phyloP scores from a whole-genome alignment of 495 filamentous ascomycete species.

The Aspergillus diversus region DNA sequence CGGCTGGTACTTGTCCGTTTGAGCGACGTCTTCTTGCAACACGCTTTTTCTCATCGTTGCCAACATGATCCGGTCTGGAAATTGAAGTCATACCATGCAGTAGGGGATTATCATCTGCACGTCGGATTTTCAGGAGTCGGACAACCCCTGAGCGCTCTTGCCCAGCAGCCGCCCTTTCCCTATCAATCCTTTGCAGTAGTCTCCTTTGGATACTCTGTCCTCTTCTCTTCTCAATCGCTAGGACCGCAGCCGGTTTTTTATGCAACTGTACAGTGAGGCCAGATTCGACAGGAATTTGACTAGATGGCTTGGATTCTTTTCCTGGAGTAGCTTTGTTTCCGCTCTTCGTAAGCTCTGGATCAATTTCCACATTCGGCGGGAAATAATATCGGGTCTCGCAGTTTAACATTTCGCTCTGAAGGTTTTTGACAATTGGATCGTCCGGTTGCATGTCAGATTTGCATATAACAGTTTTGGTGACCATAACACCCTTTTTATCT shows the following conservation, averaged over 20 bases:
- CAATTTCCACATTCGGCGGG: slow-evolving; percentile 38
- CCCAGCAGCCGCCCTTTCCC: slow-evolving; percentile 12
- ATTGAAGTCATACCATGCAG: slow-evolving; percentile 31
- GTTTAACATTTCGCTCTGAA: slow-evolving; percentile 57
- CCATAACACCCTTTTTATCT: slow-evolving; percentile 53
- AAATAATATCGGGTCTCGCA: slow-evolving; percentile 34
- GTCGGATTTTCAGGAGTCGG: slow-evolving; percentile 41
- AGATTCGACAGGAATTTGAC: slow-evolving; percentile 36
- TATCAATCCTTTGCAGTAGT: slow-evolving; percentile 31
- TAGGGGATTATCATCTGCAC: slow-evolving; percentile 20
- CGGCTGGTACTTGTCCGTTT: background rate
- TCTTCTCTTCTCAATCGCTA: slow-evolving; percentile 36
- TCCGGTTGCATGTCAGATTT: slow-evolving; percentile 51
- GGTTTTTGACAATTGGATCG: slow-evolving; percentile 52
- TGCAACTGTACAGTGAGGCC: slow-evolving; percentile 42
- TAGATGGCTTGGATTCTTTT: slow-evolving; percentile 13
- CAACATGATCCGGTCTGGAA: slow-evolving; percentile 24
- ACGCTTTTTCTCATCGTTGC: slow-evolving; percentile 4
- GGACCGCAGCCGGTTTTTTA: slow-evolving; percentile 39
- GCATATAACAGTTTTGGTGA: slow-evolving; percentile 60
- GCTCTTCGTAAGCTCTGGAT: slow-evolving; percentile 33
- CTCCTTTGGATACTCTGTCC: slow-evolving; percentile 32
- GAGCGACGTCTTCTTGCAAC: slow-evolving; percentile 3
- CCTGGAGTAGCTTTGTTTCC: slow-evolving; percentile 11
- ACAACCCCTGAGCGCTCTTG: slow-evolving; percentile 23